phyloP scores from a whole-genome alignment of 306 rosid genomes.

The Corylus avellana region DNA sequence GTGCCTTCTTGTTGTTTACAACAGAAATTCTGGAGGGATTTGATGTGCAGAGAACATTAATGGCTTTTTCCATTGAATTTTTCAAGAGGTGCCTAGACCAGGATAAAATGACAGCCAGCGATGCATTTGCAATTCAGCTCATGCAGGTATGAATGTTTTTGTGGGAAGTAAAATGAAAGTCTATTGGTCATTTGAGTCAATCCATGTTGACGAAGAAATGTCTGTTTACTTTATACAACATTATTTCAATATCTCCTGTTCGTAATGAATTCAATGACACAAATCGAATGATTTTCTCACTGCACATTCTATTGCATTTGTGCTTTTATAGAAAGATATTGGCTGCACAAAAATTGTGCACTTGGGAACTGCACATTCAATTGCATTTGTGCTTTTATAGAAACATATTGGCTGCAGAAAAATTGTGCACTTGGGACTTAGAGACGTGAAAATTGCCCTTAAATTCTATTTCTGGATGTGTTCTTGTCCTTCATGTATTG shows the following conservation, averaged over 20 bases:
- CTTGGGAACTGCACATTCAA: neutral
- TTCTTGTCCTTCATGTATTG: neutral
- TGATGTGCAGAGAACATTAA: slow-evolving; percentile 79
- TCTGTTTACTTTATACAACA: too few species aligned
- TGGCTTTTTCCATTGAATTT: slow-evolving; percentile 68
- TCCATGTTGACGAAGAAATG: neutral
- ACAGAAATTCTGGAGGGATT: slow-evolving; percentile 94
- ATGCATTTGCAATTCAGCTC: slow-evolving; percentile 87
- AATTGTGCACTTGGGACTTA: neutral
- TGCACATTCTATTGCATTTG: neutral
- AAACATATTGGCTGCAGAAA: too few species aligned
- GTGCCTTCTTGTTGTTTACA: slow-evolving; percentile 74
- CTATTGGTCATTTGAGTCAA: neutral
- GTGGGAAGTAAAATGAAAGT: neutral
- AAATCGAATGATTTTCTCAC: neutral
- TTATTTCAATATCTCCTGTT: too few species aligned
- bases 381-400: neutral
- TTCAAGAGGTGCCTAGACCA: slow-evolving; percentile 69
- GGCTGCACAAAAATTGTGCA: neutral
- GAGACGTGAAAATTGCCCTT: neutral
- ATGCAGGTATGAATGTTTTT: slow-evolving; percentile 68
- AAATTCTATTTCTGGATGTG: neutral
- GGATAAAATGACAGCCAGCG: slow-evolving; percentile 81
- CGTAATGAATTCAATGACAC: neutral
- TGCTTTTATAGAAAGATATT: neutral